Conservation (phyloP, 2,329 filamentous ascomycete species). For the Botrytis sinoallii region DNA sequence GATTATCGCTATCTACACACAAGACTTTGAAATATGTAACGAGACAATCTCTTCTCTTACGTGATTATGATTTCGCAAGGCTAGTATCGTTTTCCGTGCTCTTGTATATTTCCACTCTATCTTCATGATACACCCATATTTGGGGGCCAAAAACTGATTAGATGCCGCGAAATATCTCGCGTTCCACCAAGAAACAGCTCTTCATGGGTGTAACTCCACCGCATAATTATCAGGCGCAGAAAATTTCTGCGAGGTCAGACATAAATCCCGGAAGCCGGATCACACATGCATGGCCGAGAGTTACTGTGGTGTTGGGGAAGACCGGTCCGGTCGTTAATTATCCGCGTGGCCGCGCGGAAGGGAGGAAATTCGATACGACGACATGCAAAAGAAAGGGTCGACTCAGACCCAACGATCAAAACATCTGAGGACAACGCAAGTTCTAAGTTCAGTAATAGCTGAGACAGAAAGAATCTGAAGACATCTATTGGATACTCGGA, state of each 20-base stretch:
- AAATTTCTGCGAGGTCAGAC: neutral
- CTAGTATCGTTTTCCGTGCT: neutral
- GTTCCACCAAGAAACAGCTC: neutral
- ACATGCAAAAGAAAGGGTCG: neutral
- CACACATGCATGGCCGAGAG: neutral
- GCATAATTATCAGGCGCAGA: neutral
- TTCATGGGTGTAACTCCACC: neutral
- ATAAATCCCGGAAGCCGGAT: neutral
- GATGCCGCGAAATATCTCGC: neutral
- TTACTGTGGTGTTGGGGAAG: neutral
- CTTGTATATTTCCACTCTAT: neutral
- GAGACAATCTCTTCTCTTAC: neutral
- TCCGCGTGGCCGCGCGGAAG: neutral
- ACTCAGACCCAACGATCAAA: neutral
- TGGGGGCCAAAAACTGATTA: neutral
- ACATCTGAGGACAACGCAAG: neutral
- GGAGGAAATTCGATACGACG: neutral
- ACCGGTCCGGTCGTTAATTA: neutral
- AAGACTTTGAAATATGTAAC: too few species aligned
- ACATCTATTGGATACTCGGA: neutral
- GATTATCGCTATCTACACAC: neutral
- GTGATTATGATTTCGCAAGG: neutral
- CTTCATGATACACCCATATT: neutral
- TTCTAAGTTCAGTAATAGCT: neutral
- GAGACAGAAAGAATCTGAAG: neutral